phyloP scores from a whole-genome alignment of 441 rosid genomes.

The Capsella rubella region DNA sequence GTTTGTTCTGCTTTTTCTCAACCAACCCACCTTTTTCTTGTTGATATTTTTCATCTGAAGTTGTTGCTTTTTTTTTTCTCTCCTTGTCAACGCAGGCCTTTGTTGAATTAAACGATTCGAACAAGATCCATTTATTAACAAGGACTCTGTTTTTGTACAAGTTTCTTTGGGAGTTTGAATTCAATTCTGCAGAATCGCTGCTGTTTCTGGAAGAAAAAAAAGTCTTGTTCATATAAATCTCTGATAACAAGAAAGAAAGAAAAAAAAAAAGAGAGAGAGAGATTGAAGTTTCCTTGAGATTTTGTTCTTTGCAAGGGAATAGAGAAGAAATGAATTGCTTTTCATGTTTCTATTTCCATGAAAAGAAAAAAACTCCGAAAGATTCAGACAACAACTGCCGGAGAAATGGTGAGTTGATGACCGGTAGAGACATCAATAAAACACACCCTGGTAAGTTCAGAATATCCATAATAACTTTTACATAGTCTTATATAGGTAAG shows the following conservation, averaged over 20 bases:
- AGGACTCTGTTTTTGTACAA: conserved; percentile 21
- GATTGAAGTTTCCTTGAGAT: neutral
- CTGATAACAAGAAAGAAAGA: neutral
- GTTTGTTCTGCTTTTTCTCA: conserved; percentile 31
- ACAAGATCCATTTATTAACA: conserved; percentile 2
- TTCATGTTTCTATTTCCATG: conserved; percentile 69
- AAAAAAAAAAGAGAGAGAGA: neutral
- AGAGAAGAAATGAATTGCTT: conserved; percentile 70
- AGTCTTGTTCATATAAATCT: conserved; percentile 4
- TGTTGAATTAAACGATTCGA: neutral
- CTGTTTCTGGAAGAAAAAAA: neutral
- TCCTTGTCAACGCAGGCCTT: conserved; percentile 30
- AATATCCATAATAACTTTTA: neutral
- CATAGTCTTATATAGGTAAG: neutral
- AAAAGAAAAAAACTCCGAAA: conserved; percentile 48
- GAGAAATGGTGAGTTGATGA: conserved; percentile 39
- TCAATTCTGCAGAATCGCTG: neutral
- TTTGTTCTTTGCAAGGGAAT: conserved; percentile 18
- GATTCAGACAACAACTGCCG: conserved; percentile 42
- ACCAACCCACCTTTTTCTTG: neutral
- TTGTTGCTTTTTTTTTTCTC: neutral
- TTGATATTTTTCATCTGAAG: conserved; percentile 20
- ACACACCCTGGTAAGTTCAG: conserved; percentile 45
- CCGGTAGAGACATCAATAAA: conserved; percentile 34
- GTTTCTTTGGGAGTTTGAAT: conserved; percentile 11